Evolutionary conservation across 2,329 filamentous ascomycete genomes (phyloP), one percentile per base, ranked within the genome.

Genomic region (Xylaria sp.): DNA sequence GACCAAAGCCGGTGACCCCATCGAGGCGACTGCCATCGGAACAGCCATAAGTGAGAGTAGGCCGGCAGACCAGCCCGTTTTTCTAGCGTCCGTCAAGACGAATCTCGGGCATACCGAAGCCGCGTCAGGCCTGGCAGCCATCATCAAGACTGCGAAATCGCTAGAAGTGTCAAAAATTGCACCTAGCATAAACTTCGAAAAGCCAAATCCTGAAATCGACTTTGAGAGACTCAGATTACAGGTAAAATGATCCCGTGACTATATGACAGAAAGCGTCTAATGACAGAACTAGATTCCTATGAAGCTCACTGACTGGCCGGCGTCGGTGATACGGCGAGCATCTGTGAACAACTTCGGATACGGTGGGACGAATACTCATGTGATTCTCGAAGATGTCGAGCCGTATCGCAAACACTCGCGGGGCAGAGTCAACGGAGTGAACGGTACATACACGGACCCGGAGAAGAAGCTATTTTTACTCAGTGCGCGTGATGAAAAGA

Each of bases 331-430:
- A 3, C 33, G 26, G 5, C 74, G 76, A 11, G 74, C 70, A 26
- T 77, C 73, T 51, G 73, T 82, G 28, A 82, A 80, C 70, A 76
- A 73, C 13, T 82, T 80, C 62, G 81, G 81, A 0, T 79, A 75
- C 65, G 81, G 81, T 6, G 80, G 81, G 3, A 74, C 77, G 15
- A 82, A 82, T 60, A 75, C 73, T 2, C 79, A 81, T 48, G 73
- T 75, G 15, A 70, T 78, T 20, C 17, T 78, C 0, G 78, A 79
- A 46, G 65, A 49, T 7, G 40, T 28, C 9, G n/a, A 51, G 23
- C 15, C 44, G n/a, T 54, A 42, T 26, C 6, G n/a, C 11, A n/a
- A 6, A 9, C 17, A 31, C 20, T 3, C 20, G 26, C 6, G 23
- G 17, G 15, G 9, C 44, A 48, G 23, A 23, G 44, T 48, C 15